phyloP scores from a whole-genome alignment of 805 yeast genomes.

The Cyberlindnera americana region DNA sequence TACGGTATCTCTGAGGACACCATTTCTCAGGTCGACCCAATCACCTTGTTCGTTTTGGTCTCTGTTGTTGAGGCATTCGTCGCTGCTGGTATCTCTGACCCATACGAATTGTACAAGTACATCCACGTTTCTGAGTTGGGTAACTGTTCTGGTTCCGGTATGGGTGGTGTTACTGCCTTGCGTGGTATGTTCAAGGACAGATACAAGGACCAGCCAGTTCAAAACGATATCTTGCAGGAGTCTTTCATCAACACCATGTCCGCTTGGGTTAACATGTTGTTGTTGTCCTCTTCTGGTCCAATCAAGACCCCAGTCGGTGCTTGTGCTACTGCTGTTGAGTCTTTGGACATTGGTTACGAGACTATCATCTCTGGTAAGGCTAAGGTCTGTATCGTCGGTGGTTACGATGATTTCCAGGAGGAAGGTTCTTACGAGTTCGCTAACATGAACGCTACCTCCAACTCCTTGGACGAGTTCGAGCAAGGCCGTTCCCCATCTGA shows the following conservation, averaged over 20 bases:
- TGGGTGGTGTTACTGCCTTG: conserved; percentile 98
- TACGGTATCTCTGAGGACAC: conserved; percentile 96
- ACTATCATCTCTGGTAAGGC: conserved; percentile 93
- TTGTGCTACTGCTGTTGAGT: conserved; percentile 98
- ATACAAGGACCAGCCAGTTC: conserved; percentile 88
- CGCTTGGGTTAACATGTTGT: conserved; percentile 99
- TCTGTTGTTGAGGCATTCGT: conserved; percentile 94
- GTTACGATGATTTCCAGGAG: conserved; percentile 99
- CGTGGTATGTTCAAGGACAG: conserved; percentile 98
- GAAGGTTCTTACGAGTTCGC: conserved; percentile 98
- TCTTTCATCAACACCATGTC: conserved; percentile 98
- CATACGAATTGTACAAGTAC: conserved; percentile 97
- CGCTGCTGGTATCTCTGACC: conserved; percentile 94
- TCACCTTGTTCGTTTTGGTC: conserved; percentile 89
- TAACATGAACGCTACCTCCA: conserved; percentile 98
- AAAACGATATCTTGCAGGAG: conserved; percentile 95
- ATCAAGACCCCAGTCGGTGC: conserved; percentile 99
- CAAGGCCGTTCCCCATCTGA: conserved; percentile 98
- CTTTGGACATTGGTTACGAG: conserved; percentile 94
- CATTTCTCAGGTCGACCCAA: conserved; percentile 91
- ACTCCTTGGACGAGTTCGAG: conserved; percentile 79
- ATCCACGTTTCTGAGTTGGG: conserved; percentile 98
- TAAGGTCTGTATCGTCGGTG: conserved; percentile 95
- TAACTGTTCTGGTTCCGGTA: conserved; percentile 99
- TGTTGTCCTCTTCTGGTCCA: conserved; percentile 96